phyloP scores from a whole-genome alignment of 768 basidiomycete species.

The Gloeopeniophorella convolvens region DNA sequence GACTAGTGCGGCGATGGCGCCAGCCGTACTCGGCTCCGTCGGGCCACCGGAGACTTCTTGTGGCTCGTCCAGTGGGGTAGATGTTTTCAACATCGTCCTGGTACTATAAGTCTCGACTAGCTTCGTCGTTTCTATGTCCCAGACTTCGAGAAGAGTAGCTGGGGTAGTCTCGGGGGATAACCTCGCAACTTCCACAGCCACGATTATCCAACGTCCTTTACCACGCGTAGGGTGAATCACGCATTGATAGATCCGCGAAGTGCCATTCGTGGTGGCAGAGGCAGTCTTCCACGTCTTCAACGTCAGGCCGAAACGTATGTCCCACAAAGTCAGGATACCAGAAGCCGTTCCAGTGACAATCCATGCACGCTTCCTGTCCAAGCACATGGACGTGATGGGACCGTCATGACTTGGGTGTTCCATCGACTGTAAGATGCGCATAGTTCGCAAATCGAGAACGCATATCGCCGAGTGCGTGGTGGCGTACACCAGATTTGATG shows the following conservation, averaged over 20 bases:
- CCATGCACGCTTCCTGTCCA: slow-evolving; percentile 85
- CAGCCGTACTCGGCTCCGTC: slow-evolving; percentile 57
- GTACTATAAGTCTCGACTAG: slow-evolving; percentile 78
- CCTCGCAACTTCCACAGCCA: slow-evolving; percentile 53
- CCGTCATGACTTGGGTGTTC: slow-evolving; percentile 83
- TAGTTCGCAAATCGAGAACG: slow-evolving; percentile 78
- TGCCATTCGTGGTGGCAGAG: slow-evolving; percentile 42
- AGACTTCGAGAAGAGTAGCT: slow-evolving; percentile 66
- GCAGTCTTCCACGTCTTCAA: slow-evolving; percentile 85
- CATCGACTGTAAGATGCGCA: slow-evolving; percentile 70
- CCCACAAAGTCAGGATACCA: slow-evolving; percentile 88
- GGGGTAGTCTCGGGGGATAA: slow-evolving; percentile 31
- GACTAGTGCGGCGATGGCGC: slow-evolving; percentile 77
- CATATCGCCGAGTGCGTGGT: slow-evolving; percentile 76
- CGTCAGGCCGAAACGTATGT: slow-evolving; percentile 86
- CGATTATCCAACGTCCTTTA: slow-evolving; percentile 85
- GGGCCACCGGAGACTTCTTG: slow-evolving; percentile 45
- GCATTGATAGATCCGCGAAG: slow-evolving; percentile 64
- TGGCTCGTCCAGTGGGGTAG: slow-evolving; percentile 48
- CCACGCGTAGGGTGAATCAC: slow-evolving; percentile 82
- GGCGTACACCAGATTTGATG: slow-evolving; percentile 79
- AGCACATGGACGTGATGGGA: slow-evolving; percentile 76
- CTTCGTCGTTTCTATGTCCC: slow-evolving; percentile 81
- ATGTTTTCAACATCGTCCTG: slow-evolving; percentile 37
- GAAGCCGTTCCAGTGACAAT: slow-evolving; percentile 80